A percentile compares a stretch with the other conserved stretches of the same genome.
phyloP scores from a whole-genome alignment of 495 filamentous ascomycete species.

The Aspergillus asperescens region DNA sequence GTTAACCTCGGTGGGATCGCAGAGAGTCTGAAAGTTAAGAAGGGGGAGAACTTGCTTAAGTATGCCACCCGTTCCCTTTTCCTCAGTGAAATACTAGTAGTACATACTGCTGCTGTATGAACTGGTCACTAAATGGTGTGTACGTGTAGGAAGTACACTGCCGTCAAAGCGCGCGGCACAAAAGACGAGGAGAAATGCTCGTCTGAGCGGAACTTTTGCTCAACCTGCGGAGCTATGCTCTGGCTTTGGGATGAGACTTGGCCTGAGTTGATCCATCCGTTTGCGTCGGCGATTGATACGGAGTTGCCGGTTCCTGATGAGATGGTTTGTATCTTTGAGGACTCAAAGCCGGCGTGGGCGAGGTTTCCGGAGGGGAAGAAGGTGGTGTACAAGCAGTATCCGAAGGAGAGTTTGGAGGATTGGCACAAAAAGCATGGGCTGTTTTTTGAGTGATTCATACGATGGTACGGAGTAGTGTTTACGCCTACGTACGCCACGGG shows the following conservation, averaged over 20 bases:
- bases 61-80: conserved; percentile 15
- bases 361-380: conserved; percentile 50
- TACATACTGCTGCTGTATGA: too few species aligned
- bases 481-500: neutral
- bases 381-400: conserved; percentile 39
- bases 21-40: conserved; percentile 42
- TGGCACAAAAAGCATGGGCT: conserved; percentile 49
- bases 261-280: conserved; percentile 54
- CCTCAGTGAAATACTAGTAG: too few species aligned
- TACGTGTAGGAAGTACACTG: conserved; percentile 43
- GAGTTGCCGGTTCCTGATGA: conserved; percentile 46
- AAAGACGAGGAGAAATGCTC: conserved; percentile 36
- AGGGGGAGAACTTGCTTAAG: conserved; percentile 48
- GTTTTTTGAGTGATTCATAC: conserved; percentile 20
- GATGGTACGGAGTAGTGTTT: too few species aligned
- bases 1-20: conserved; percentile 50
- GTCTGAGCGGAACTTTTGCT: conserved; percentile 51
- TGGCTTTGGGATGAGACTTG: conserved; percentile 47
- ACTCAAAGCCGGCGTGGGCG: conserved; percentile 48
- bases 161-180: conserved; percentile 47
- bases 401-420: conserved; percentile 42
- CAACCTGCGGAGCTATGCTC: conserved; percentile 48
- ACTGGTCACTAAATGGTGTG: neutral
- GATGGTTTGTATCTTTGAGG: conserved; percentile 48
- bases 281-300: conserved; percentile 53